A percentile compares a stretch with the other conserved stretches of the same genome.
phyloP scores from a whole-genome alignment of 495 filamentous ascomycete genomes.

The Annulohypoxylon moriforme region DNA sequence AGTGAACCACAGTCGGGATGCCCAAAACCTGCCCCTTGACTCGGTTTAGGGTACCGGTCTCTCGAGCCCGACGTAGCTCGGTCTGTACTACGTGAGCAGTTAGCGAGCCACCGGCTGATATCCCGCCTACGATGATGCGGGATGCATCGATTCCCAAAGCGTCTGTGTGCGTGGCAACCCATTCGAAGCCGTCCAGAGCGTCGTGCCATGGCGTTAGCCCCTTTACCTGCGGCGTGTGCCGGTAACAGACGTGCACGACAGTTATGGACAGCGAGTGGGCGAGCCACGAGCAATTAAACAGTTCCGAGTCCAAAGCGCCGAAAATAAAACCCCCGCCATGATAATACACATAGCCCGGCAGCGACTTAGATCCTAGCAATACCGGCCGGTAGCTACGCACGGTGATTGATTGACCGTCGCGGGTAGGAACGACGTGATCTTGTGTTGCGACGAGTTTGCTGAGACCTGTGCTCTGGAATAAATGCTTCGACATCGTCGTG shows the following conservation, averaged over 20 bases:
- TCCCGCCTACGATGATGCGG: conserved; percentile 58
- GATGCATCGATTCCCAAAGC: conserved; percentile 51
- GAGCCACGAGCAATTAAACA: conserved; percentile 59
- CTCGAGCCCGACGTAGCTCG: conserved; percentile 43
- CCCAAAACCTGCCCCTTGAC: conserved; percentile 59
- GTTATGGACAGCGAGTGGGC: conserved; percentile 42
- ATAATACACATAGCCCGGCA: conserved; percentile 61
- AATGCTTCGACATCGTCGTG: conserved; percentile 17
- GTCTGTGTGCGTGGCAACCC: conserved; percentile 54
- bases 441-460: conserved; percentile 46
- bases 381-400: conserved; percentile 58
- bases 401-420: conserved; percentile 56
- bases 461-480: conserved; percentile 25
- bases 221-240: conserved; percentile 58
- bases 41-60: conserved; percentile 44
- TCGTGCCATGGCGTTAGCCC: conserved; percentile 62
- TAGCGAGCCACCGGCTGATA: conserved; percentile 60
- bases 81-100: conserved; percentile 56
- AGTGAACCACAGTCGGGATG: conserved; percentile 55
- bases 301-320: conserved; percentile 59
- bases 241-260: conserved; percentile 61
- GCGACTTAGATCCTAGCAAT: conserved; percentile 25
- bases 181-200: conserved; percentile 60
- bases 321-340: conserved; percentile 65
- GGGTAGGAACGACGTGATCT: conserved; percentile 53